Evolutionary conservation across 2,329 filamentous ascomycete species (phyloP).

Genomic region (Calonectria pauciramosa): DNA sequence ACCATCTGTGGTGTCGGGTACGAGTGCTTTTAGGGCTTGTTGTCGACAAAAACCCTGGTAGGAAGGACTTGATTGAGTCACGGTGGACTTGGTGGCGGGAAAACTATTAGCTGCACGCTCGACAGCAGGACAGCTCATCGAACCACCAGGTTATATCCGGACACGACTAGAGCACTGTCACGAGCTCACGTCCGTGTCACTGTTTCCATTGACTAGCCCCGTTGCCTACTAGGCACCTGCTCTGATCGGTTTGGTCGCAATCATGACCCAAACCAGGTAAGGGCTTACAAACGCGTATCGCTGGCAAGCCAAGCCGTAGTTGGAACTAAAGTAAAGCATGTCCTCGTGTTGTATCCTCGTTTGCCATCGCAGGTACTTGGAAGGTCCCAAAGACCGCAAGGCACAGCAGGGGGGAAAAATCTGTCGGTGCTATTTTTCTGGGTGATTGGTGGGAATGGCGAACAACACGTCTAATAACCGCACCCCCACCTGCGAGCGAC

Average conservation of each 20-base stretch:
- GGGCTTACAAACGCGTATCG: conserved; percentile 3
- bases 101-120: conserved; percentile 9
- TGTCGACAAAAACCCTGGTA: conserved; percentile 1
- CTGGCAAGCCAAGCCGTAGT: neutral
- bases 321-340: too few species aligned
- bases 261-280: conserved; percentile 4
- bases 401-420: neutral
- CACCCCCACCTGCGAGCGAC: neutral
- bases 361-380: neutral
- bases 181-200: conserved; percentile 7
- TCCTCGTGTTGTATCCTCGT: neutral
- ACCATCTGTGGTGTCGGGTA: neutral
- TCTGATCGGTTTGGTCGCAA: conserved; percentile 8
- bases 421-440: neutral
- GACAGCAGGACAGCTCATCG: conserved; percentile 3
- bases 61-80: neutral
- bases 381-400: too few species aligned
- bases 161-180: neutral
- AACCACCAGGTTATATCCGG: conserved; percentile 10
- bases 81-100: conserved; percentile 1
- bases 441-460: neutral
- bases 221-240: conserved; percentile 2
- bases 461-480: neutral
- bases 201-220: conserved; percentile 1
- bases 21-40: conserved; percentile 1